Base-by-base conservation (phyloP, 306 rosid species). In the Amphicarpaea edgeworthii region DNA sequence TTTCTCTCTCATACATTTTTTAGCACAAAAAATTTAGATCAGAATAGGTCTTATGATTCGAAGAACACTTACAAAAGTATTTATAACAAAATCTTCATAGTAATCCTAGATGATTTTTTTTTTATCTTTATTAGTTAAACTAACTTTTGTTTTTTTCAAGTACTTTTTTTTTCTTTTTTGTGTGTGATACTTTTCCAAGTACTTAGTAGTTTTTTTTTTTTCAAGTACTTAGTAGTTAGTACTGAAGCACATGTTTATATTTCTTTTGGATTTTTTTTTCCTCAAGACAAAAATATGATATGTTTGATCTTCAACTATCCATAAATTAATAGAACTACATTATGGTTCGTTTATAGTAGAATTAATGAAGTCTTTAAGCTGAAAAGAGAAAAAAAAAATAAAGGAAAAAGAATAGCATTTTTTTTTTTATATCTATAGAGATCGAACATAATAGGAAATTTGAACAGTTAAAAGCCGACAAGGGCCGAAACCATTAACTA, bases 361-460 rank as follows among this genome's bases (percentile, higher is more conserved):
- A 75, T 81, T 37, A 38, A 75, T 67, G 17, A 59, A 17, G 68
- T 21, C 62, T 61, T 75, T 41, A 14, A 14, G 73, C 73, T 61
- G 73, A 61, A 68, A 81, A 60, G 0, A 5, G 50, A 19, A 68
- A 59, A 32, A 0, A 6, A 0, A 8, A 12, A n/a, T n/a, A 34
- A 4, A 12, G 34, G 3, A 37, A 46, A 51, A 26, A 20, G 51
- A n/a, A n/a, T n/a, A n/a, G n/a, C n/a, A n/a, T n/a, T n/a, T n/a
- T n/a, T n/a, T n/a, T n/a, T n/a, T n/a, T n/a, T n/a, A n/a, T n/a
- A n/a, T n/a, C n/a, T n/a, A n/a, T n/a, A n/a, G n/a, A n/a, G n/a
- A n/a, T n/a, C n/a, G n/a, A n/a, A n/a, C n/a, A n/a, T n/a, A n/a
- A n/a, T n/a, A n/a, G n/a, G n/a, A n/a, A n/a, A n/a, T n/a, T n/a